Conservation (phyloP, 345 rosid species). For the Gossypium thurberi region DNA sequence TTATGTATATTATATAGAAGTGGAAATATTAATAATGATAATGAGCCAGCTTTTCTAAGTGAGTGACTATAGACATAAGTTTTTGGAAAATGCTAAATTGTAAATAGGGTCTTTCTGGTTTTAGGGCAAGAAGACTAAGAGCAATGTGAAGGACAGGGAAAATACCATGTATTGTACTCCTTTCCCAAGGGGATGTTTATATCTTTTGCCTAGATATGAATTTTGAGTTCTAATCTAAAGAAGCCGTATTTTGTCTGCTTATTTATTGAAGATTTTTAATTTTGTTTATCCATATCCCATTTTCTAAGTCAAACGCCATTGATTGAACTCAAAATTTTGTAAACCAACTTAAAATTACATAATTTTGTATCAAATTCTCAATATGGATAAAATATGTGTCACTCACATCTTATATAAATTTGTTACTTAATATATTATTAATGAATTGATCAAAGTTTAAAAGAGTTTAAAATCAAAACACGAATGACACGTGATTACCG, state of each 20-base stretch:
- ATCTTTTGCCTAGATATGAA: not conserved
- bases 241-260: not conserved
- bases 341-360: too few relatives aligned
- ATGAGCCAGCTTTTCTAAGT: slow-evolving; percentile 3
- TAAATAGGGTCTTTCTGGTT: not conserved
- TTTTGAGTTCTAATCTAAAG: not conserved
- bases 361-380: too few relatives aligned
- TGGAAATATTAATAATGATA: not conserved
- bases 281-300: not conserved
- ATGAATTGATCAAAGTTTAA: too few relatives aligned
- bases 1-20: slow-evolving; percentile 18
- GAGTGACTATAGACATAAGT: too few relatives aligned
- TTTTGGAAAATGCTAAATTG: too few relatives aligned
- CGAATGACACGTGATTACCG: too few relatives aligned
- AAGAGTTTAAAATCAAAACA: too few relatives aligned
- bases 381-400: too few relatives aligned
- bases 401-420: too few relatives aligned
- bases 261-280: not conserved
- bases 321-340: too few relatives aligned
- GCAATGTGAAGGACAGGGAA: not conserved
- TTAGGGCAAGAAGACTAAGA: not conserved
- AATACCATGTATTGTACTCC: not conserved
- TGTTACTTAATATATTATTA: too few relatives aligned
- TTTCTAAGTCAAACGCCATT: too few relatives aligned
- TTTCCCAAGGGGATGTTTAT: not conserved